Percentiles rank a stretch among this genome's conserved stretches.
Evolutionary conservation across 371 early-diverging fungal species (phyloP).

Genomic region (Syncephalastrum racemosum): DNA sequence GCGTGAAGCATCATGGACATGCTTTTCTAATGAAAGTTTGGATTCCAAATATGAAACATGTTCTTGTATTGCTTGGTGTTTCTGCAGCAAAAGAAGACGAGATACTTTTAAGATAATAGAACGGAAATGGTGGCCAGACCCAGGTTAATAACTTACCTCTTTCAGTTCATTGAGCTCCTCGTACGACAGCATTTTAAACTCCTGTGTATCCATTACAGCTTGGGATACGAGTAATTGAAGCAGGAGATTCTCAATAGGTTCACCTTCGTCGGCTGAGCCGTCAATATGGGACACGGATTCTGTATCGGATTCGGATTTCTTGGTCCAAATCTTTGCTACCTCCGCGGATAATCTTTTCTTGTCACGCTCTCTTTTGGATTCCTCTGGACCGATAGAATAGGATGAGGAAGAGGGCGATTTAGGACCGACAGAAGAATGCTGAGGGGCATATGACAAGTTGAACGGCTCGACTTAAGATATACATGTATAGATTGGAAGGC

Average conservation of each 20-base stretch:
- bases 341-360: constrained; percentile 28
- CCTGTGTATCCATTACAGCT: constrained; percentile 61
- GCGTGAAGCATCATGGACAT: constrained; percentile 38
- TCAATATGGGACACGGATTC: neutral
- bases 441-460: neutral
- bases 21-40: constrained; percentile 25
- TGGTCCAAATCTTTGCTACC: constrained; percentile 36
- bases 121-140: neutral
- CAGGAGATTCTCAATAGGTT: constrained; percentile 52
- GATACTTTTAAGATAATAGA: constrained; percentile 2
- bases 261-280: constrained; percentile 10
- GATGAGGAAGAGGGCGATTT: neutral
- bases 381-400: neutral
- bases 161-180: constrained; percentile 56
- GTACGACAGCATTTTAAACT: constrained; percentile 53
- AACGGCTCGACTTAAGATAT: neutral
- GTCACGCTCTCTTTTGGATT: neutral
- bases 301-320: constrained; percentile 11
- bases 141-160: constrained; percentile 35
- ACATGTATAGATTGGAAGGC: neutral
- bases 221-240: constrained; percentile 61
- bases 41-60: constrained; percentile 13
- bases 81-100: constrained; percentile 7
- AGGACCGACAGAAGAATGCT: neutral
- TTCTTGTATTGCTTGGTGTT: constrained; percentile 19